Evolutionary conservation across 2,329 filamentous ascomycete genomes (phyloP).

Genomic region (Fusarium ambrosium): DNA sequence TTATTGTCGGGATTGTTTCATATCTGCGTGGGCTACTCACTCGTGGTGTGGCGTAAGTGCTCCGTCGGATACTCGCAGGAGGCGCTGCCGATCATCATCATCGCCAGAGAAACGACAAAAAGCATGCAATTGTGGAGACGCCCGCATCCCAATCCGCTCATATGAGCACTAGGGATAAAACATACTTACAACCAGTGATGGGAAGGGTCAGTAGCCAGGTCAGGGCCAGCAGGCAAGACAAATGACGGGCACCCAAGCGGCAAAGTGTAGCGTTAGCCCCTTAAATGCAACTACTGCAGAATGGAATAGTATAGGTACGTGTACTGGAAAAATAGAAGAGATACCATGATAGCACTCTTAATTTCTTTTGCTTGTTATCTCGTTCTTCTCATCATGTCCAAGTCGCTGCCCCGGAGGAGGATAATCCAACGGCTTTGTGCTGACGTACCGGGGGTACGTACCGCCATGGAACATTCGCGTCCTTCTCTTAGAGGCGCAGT

Average conservation of each 20-base stretch:
- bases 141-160: background rate
- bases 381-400: background rate
- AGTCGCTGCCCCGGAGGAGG: background rate
- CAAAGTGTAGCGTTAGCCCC: background rate
- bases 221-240: background rate
- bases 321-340: background rate
- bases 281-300: background rate
- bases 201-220: background rate
- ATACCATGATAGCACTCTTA: background rate
- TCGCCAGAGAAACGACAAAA: background rate
- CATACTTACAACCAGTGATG: background rate
- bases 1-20: too few relatives aligned
- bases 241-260: background rate
- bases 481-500: background rate
- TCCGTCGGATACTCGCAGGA: background rate
- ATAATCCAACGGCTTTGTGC: background rate
- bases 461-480: background rate
- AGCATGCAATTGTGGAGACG: background rate
- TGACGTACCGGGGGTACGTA: background rate
- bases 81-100: background rate
- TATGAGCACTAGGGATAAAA: background rate
- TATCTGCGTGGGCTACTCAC: too few relatives aligned
- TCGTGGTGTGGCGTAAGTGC: background rate
- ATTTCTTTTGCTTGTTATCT: background rate
- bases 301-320: background rate